Conservation (phyloP, 371 early-diverging fungal species). For the Zancudomyces culisetae region DNA sequence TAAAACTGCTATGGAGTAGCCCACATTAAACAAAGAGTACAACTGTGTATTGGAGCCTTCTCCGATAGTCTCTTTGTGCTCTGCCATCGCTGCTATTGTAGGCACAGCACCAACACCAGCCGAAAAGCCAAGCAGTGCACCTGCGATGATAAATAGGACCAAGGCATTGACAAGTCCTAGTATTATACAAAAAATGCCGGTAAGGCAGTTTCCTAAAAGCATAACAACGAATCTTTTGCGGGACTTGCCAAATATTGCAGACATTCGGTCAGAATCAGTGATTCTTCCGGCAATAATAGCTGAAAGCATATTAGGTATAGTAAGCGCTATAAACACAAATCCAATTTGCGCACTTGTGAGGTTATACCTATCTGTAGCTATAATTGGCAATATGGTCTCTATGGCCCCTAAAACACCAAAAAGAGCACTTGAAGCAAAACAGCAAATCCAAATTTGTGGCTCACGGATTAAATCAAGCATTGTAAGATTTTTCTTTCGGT, state of each 20-base stretch:
- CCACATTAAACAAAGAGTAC: constrained; percentile 26
- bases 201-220: constrained; percentile 8
- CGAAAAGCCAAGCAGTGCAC: constrained; percentile 13
- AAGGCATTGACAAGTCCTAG: constrained; percentile 14
- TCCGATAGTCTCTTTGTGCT: constrained; percentile 12
- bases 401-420: constrained; percentile 14
- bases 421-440: constrained; percentile 12
- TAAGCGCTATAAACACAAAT: constrained; percentile 20
- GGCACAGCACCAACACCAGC: constrained; percentile 18
- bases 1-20: constrained; percentile 23
- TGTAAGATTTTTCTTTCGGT: constrained; percentile 1
- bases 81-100: constrained; percentile 17
- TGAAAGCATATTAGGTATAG: constrained; percentile 15
- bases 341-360: constrained; percentile 10
- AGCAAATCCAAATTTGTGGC: constrained; percentile 19
- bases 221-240: constrained; percentile 15
- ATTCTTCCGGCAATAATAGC: constrained; percentile 5
- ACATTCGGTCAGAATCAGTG: background rate
- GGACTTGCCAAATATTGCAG: constrained; percentile 11
- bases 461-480: constrained; percentile 18
- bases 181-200: constrained; percentile 9
- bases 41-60: constrained; percentile 20
- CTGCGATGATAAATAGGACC: constrained; percentile 10
- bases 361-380: constrained; percentile 9
- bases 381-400: constrained; percentile 19